Evolutionary conservation across 164 flowering plant genomes (phyloP).

Genomic region (Vitis labrusca): DNA sequence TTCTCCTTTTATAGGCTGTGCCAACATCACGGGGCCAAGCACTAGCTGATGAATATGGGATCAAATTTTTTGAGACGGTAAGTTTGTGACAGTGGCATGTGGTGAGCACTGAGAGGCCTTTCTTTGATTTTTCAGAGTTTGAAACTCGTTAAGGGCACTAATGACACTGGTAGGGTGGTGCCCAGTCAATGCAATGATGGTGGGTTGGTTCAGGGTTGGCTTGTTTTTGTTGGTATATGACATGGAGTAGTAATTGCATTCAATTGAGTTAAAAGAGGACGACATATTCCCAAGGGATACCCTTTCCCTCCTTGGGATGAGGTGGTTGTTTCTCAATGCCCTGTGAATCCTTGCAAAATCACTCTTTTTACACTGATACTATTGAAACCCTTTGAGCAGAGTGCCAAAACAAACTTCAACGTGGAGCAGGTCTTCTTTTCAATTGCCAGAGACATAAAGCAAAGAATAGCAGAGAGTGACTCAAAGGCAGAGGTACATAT

Average conservation of each 20-base stretch:
- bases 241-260: too few species aligned
- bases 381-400: constrained; percentile 26
- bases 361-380: neutral
- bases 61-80: constrained; percentile 60
- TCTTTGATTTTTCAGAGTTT: neutral
- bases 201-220: too few species aligned
- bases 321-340: neutral
- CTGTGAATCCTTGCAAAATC: neutral
- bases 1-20: constrained; percentile 35
- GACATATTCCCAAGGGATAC: too few species aligned
- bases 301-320: too few species aligned
- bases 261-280: too few species aligned
- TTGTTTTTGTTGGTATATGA: too few species aligned
- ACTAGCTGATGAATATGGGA: constrained; percentile 57
- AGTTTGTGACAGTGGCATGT: constrained; percentile 7
- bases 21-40: constrained; percentile 57
- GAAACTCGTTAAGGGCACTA: neutral
- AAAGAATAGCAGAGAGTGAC: constrained; percentile 50
- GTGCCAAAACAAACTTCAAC: constrained; percentile 61
- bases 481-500: constrained; percentile 41
- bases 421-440: constrained; percentile 62
- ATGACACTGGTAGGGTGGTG: neutral
- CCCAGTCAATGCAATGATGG: too few species aligned
- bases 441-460: constrained; percentile 58
- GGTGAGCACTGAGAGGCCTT: neutral